A percentile compares a stretch with the other conserved stretches of the same genome.
phyloP scores from a whole-genome alignment of 2,329 filamentous ascomycete genomes.

The Pseudohalonectria lignicola region DNA sequence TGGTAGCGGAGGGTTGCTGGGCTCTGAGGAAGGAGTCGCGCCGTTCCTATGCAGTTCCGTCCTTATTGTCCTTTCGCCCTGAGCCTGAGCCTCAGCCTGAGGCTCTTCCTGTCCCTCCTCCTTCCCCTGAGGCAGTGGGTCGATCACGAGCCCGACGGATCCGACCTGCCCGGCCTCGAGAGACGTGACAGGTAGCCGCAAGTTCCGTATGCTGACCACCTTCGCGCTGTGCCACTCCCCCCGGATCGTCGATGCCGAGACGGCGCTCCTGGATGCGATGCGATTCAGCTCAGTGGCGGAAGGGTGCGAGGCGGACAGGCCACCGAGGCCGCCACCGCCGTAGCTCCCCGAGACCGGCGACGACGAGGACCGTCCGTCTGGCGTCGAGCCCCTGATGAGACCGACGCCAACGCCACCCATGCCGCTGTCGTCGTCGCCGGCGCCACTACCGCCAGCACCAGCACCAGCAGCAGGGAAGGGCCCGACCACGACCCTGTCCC shows the following conservation, averaged over 20 bases:
- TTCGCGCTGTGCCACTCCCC: conserved; percentile 72
- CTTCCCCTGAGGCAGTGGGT: conserved; percentile 13
- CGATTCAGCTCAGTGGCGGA: conserved; percentile 41
- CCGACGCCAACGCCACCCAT: conserved; percentile 38
- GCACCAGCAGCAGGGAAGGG: conserved; percentile 57
- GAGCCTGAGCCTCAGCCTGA: not conserved
- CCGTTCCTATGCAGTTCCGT: no score
- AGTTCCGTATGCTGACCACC: conserved; percentile 77
- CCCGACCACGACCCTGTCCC: conserved; percentile 68
- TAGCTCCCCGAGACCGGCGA: conserved; percentile 34
- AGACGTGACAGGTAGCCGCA: conserved; percentile 70
- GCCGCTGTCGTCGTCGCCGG: conserved; percentile 39
- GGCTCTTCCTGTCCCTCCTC: not conserved
- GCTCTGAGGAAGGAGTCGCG: conserved; percentile 18
- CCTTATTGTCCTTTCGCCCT: no score
- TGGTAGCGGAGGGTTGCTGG: conserved; percentile 15
- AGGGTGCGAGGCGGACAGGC: conserved; percentile 40
- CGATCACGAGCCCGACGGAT: conserved; percentile 70
- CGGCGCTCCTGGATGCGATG: conserved; percentile 39
- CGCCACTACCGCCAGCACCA: conserved; percentile 36
- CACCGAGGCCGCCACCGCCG: conserved; percentile 16
- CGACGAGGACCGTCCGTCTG: conserved; percentile 33
- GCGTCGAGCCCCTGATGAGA: conserved; percentile 21
- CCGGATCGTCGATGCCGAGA: conserved; percentile 39
- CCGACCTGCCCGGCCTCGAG: conserved; percentile 77